phyloP scores from a whole-genome alignment of 441 rosid species.

The Capsella rubella region DNA sequence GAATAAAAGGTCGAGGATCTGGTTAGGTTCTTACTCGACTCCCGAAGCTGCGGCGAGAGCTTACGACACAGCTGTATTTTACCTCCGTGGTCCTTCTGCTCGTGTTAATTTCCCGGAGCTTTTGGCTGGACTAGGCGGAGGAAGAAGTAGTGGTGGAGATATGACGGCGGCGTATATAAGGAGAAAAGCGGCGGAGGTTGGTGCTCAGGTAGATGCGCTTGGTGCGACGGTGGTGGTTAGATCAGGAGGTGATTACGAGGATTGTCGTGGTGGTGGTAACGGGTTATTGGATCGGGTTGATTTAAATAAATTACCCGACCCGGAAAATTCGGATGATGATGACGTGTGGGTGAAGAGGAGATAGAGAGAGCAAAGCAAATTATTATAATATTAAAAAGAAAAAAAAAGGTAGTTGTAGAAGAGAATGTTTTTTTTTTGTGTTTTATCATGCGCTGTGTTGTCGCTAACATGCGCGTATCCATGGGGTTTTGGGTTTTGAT shows the following conservation, averaged over 20 bases:
- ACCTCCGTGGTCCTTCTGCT: conserved; percentile 83
- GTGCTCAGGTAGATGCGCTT: conserved; percentile 77
- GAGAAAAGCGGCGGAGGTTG: conserved; percentile 85
- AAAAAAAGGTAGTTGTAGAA: conserved; percentile 39
- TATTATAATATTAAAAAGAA: not conserved
- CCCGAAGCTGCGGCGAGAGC: conserved; percentile 89
- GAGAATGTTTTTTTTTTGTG: conserved; percentile 36
- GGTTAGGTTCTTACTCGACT: conserved; percentile 84
- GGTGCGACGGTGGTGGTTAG: conserved; percentile 46
- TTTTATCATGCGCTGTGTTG: too few species aligned
- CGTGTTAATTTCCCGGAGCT: conserved; percentile 83
- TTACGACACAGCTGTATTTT: conserved; percentile 83
- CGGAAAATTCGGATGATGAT: conserved; percentile 54
- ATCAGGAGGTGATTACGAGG: conserved; percentile 29
- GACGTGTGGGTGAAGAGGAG: conserved; percentile 39
- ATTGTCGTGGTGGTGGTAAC: conserved; percentile 1
- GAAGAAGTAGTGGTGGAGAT: conserved; percentile 35
- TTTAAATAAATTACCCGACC: conserved; percentile 69
- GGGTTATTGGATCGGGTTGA: conserved; percentile 62
- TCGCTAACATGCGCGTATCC: too few species aligned
- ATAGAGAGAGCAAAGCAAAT: not conserved
- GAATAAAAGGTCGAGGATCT: conserved; percentile 78
- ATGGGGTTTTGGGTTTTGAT: too few species aligned
- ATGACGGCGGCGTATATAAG: conserved; percentile 81
- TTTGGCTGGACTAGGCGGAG: conserved; percentile 57